These are phyloP conservation scores for Aphanomyces cochlioides DNA, from an alignment of 352 stramenopile genomes.

Conservation along the genomic window DNA sequence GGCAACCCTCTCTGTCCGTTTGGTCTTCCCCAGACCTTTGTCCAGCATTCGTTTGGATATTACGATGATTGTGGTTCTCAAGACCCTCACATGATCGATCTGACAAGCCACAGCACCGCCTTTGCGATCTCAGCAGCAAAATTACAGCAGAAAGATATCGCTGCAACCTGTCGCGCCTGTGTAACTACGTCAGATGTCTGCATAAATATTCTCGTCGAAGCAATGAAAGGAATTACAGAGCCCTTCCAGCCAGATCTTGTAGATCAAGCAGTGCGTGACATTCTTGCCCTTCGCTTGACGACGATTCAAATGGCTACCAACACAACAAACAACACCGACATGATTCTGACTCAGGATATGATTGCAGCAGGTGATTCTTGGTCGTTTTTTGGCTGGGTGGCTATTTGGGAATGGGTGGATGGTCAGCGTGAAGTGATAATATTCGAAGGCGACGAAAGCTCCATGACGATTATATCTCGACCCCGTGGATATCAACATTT, in stretches of 20 bases:
- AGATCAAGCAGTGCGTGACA: too few species aligned
- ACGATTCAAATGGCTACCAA: not conserved
- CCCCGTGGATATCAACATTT: not conserved
- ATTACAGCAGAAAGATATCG: not conserved
- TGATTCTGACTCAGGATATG: conserved; percentile 3
- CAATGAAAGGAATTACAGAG: too few species aligned
- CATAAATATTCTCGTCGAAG: too few species aligned
- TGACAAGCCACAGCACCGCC: not conserved
- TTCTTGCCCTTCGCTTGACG: not conserved
- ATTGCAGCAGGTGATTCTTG: not conserved
- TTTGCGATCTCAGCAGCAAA: not conserved
- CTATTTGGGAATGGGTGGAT: conserved; percentile 5
- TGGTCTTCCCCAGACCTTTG: conserved; percentile 3
- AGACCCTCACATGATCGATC: not conserved
- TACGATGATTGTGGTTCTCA: not conserved
- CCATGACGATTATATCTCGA: not conserved
- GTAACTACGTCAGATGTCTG: too few species aligned
- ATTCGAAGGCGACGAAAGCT: conserved; percentile 15
- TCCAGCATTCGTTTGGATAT: conserved; percentile 12
- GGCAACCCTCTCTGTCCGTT: conserved; percentile 3
- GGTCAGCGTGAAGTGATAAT: conserved; percentile 12
- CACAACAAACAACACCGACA: not conserved
- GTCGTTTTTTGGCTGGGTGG: conserved; percentile 13
- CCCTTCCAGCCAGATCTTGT: too few species aligned
- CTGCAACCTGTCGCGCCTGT: too few species aligned